Conservation (phyloP, 148 eudicot species). For the Chenopodium formosanum region DNA sequence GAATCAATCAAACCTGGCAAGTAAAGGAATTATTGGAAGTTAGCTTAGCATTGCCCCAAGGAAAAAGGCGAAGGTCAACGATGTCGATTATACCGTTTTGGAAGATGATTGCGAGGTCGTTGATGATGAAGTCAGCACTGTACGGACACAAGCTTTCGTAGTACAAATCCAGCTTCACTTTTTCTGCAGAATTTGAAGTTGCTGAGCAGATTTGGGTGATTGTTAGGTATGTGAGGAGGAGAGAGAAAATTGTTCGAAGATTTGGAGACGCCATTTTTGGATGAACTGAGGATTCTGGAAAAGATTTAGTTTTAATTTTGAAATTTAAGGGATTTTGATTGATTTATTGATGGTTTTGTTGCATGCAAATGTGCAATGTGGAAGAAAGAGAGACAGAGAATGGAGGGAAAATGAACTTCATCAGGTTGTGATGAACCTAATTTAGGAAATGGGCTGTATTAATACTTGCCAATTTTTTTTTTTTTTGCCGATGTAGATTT, state of each 20-base stretch:
- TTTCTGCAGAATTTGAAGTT: slow-evolving; percentile 27
- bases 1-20: slow-evolving; percentile 52
- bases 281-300: too few relatives aligned
- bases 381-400: not conserved
- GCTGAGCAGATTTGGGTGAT: slow-evolving; percentile 9
- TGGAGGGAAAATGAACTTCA: not conserved
- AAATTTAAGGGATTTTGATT: too few relatives aligned
- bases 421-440: not conserved
- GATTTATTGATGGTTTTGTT: too few relatives aligned
- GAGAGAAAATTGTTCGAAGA: not conserved
- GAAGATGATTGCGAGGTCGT: slow-evolving; percentile 41
- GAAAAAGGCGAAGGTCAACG: slow-evolving; percentile 56
- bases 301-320: too few relatives aligned
- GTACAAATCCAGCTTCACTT: slow-evolving; percentile 47
- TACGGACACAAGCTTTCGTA: slow-evolving; percentile 64
- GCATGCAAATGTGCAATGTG: too few relatives aligned
- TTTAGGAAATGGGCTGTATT: not conserved
- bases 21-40: slow-evolving; percentile 35
- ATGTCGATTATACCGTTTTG: slow-evolving; percentile 45
- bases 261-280: slow-evolving; percentile 7
- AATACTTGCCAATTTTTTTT: too few relatives aligned
- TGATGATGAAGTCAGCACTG: slow-evolving; percentile 52
- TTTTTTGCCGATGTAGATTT: too few relatives aligned
- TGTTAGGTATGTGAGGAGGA: slow-evolving; percentile 10
- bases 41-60: slow-evolving; percentile 79